Conservation (phyloP, 1,284 basidiomycete genomes). For the Boletellus deceptivus region DNA sequence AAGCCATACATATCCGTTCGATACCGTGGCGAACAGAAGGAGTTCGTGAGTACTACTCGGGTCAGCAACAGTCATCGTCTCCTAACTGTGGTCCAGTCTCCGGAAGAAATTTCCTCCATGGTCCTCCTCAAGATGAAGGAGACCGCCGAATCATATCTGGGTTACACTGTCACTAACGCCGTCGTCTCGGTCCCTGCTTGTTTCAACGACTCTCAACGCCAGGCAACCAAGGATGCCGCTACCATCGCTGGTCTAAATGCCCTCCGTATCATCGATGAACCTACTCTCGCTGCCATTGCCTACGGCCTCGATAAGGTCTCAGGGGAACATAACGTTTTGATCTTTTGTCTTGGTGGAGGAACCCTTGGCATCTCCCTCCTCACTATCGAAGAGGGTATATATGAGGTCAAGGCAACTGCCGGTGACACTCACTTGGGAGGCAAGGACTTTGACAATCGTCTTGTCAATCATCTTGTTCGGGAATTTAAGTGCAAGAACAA, state of each 20-base stretch:
- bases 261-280: slow-evolving; percentile 96
- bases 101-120: slow-evolving; percentile 98
- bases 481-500: slow-evolving; percentile 99
- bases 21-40: slow-evolving; percentile 90
- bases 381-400: slow-evolving; percentile 98
- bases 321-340: slow-evolving; percentile 90
- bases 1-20: slow-evolving; percentile 90
- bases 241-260: slow-evolving; percentile 88
- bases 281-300: slow-evolving; percentile 92
- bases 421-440: slow-evolving; percentile 99
- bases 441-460: slow-evolving; percentile 97
- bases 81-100: slow-evolving; percentile 54
- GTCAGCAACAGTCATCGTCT: slow-evolving; percentile 1
- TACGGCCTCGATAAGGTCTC: slow-evolving; percentile 88
- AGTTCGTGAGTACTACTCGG: slow-evolving; percentile 69
- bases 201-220: slow-evolving; percentile 97
- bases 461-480: slow-evolving; percentile 44
- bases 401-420: slow-evolving; percentile 98
- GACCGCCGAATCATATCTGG: slow-evolving; percentile 96
- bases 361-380: slow-evolving; percentile 98
- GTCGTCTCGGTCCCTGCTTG: slow-evolving; percentile 95
- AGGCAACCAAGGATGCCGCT: slow-evolving; percentile 94
- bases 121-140: slow-evolving; percentile 98
- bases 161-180: slow-evolving; percentile 79
- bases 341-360: slow-evolving; percentile 98